Conservation (phyloP, 257 asterid genomes). For the Gentiana macrophylla region DNA sequence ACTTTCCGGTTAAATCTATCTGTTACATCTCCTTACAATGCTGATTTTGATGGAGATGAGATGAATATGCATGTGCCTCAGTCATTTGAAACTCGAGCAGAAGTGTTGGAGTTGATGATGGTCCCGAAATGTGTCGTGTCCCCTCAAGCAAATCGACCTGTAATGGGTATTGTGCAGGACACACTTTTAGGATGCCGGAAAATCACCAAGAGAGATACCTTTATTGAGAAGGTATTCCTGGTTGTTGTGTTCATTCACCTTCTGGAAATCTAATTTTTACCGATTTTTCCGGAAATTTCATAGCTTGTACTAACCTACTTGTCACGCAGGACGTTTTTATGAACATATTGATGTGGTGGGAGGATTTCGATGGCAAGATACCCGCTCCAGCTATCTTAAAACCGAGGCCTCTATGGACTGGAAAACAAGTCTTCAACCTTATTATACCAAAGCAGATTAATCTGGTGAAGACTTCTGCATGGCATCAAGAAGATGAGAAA, state of each 20-base stretch:
- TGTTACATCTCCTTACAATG: slow-evolving; percentile 98
- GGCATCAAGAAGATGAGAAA: slow-evolving; percentile 84
- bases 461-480: slow-evolving; percentile 75
- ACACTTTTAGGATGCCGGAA: slow-evolving; percentile 94
- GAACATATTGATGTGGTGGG: slow-evolving; percentile 99
- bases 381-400: slow-evolving; percentile 96
- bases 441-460: slow-evolving; percentile 94
- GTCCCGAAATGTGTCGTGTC: slow-evolving; percentile 97
- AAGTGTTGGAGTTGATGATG: slow-evolving; percentile 95
- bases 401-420: slow-evolving; percentile 99
- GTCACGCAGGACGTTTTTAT: slow-evolving; percentile 83
- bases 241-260: neutral
- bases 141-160: slow-evolving; percentile 95
- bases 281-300: neutral
- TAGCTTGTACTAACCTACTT: slow-evolving; percentile 5
- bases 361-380: slow-evolving; percentile 96
- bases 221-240: slow-evolving; percentile 76
- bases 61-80: slow-evolving; percentile 99
- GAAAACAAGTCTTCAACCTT: slow-evolving; percentile 90
- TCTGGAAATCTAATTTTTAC: neutral
- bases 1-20: slow-evolving; percentile 93
- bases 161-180: slow-evolving; percentile 99
- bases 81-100: slow-evolving; percentile 99
- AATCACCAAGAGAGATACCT: slow-evolving; percentile 91
- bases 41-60: slow-evolving; percentile 99